Percentiles rank a stretch among this genome's conserved stretches.
Evolutionary conservation across 2,329 filamentous ascomycete species (phyloP).

Genomic region (Apiospora kogelbergensis): DNA sequence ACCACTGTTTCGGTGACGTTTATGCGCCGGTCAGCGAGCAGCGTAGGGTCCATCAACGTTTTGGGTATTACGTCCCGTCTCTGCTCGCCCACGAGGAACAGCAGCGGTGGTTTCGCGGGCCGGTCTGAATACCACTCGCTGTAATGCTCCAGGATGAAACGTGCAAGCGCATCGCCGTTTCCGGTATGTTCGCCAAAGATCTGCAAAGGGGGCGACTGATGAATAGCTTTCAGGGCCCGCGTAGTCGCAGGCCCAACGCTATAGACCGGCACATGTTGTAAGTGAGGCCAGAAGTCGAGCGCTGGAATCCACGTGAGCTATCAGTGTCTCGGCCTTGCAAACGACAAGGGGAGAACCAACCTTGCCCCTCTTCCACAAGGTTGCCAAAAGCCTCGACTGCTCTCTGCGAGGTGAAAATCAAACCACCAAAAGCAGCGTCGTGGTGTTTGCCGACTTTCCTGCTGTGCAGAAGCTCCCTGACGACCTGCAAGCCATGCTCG

Average conservation of each 20-base stretch:
- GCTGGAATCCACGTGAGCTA: conserved; percentile 16
- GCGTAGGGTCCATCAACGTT: conserved; percentile 61
- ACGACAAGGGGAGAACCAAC: neutral
- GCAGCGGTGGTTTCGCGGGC: conserved; percentile 57
- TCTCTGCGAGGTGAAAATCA: conserved; percentile 82
- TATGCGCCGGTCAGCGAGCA: conserved; percentile 55
- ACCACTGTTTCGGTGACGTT: conserved; percentile 77
- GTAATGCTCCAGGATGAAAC: conserved; percentile 80
- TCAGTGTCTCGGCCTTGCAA: neutral
- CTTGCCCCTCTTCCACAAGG: conserved; percentile 50
- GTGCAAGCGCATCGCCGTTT: conserved; percentile 77
- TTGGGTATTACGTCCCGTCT: conserved; percentile 87
- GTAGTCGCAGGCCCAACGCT: conserved; percentile 81
- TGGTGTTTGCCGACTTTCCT: conserved; percentile 39
- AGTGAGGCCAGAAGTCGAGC: conserved; percentile 49
- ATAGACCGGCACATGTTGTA: conserved; percentile 64
- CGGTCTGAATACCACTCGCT: conserved; percentile 47
- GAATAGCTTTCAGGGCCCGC: conserved; percentile 64
- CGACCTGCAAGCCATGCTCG: conserved; percentile 53
- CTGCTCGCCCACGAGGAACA: conserved; percentile 91
- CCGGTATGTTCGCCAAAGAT: conserved; percentile 82
- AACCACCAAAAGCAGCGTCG: conserved; percentile 62
- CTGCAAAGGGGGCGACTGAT: conserved; percentile 50
- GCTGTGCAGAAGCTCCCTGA: conserved; percentile 50
- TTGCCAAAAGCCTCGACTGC: conserved; percentile 76